These are phyloP conservation scores for Gnaphalium uliginosum DNA, from an alignment of 129 eudicot species.

Conservation along the genomic window DNA sequence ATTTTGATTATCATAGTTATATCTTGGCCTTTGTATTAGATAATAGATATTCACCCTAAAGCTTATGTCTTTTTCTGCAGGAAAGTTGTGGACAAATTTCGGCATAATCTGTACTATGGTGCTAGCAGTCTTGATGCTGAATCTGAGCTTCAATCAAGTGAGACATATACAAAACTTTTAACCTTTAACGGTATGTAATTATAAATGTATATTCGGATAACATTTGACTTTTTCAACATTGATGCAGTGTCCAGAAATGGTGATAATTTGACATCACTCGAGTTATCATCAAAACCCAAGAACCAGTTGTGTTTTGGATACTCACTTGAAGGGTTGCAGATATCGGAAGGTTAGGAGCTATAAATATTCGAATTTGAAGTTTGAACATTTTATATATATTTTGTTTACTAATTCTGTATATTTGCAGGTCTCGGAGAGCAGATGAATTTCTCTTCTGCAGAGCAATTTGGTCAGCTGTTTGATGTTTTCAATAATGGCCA, in stretches of 20 bases:
- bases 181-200: background rate
- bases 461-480: conserved; percentile 47
- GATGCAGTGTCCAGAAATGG: conserved; percentile 42
- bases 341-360: conserved; percentile 49
- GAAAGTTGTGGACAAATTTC: conserved; percentile 41
- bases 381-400: background rate
- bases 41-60: background rate
- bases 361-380: background rate
- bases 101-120: conserved; percentile 43
- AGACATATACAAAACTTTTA: conserved; percentile 14
- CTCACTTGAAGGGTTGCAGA: conserved; percentile 51
- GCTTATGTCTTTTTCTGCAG: conserved; percentile 26
- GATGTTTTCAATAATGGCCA: conserved; percentile 50
- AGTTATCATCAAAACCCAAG: conserved; percentile 33
- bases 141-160: conserved; percentile 50
- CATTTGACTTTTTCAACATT: conserved; percentile 6
- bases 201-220: conserved; percentile 3
- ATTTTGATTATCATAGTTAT: background rate
- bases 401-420: conserved; percentile 3
- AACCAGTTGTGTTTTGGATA: conserved; percentile 37
- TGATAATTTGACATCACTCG: conserved; percentile 41
- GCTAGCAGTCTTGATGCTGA: conserved; percentile 32
- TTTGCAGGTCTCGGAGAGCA: conserved; percentile 34
- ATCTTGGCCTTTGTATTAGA: background rate
- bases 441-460: conserved; percentile 45